Evolutionary conservation across 1,284 basidiomycete species (phyloP).

Genomic region (Phellopilus nigrolimitatus): DNA sequence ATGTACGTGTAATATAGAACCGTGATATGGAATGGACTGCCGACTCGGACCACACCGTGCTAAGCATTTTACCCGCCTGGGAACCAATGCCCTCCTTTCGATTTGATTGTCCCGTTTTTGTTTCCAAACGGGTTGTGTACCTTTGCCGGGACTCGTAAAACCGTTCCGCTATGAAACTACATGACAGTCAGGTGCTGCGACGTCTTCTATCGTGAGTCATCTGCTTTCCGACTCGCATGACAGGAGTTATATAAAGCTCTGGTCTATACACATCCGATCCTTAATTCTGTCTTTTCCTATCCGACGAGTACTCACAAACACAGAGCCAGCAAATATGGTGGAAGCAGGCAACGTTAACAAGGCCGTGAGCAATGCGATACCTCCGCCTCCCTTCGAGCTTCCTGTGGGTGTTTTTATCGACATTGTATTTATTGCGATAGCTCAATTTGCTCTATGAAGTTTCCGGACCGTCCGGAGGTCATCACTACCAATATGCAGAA

Average conservation of each 20-base stretch:
- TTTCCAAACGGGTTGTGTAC: too few relatives aligned
- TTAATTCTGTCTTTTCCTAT: neutral
- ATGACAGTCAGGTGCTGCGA: slow-evolving; percentile 2
- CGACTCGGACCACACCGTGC: too few relatives aligned
- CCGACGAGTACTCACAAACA: neutral
- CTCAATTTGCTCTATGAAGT: slow-evolving; percentile 27
- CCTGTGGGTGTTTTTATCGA: slow-evolving; percentile 26
- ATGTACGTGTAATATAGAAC: too few relatives aligned
- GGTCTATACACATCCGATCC: neutral
- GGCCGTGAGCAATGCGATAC: slow-evolving; percentile 32
- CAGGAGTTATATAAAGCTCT: too few relatives aligned
- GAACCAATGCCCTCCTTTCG: too few relatives aligned
- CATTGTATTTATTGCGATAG: neutral
- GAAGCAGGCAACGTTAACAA: slow-evolving; percentile 16
- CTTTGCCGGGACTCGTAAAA: too few relatives aligned
- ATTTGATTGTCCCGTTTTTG: too few relatives aligned
- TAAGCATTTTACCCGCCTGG: too few relatives aligned
- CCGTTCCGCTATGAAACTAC: too few relatives aligned
- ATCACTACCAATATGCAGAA: slow-evolving; percentile 54
- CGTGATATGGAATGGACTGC: too few relatives aligned
- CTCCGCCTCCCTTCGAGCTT: slow-evolving; percentile 29
- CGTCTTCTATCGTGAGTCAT: too few relatives aligned
- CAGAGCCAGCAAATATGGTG: neutral
- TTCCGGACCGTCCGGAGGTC: slow-evolving; percentile 46
- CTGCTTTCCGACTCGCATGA: too few relatives aligned